These are phyloP conservation scores for Populus simonii DNA, from an alignment of 345 rosid species.

Conservation along the genomic window DNA sequence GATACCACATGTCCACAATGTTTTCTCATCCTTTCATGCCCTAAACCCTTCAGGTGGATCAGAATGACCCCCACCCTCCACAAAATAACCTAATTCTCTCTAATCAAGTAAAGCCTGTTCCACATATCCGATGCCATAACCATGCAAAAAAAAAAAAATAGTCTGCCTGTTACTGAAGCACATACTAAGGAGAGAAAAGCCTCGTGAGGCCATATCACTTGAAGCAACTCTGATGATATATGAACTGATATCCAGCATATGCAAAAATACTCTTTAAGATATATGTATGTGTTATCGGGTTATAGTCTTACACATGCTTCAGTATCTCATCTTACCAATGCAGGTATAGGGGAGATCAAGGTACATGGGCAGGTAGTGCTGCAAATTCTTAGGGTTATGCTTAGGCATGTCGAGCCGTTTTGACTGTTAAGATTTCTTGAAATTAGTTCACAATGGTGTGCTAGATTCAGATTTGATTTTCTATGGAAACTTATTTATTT, in stretches of 20 bases:
- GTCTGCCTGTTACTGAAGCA: not conserved
- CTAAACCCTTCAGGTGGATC: not conserved
- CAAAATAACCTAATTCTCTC: no score
- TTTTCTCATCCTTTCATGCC: not conserved
- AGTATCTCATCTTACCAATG: not conserved
- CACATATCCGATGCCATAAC: not conserved
- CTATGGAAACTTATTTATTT: not conserved
- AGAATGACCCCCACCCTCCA: not conserved
- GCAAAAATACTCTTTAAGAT: not conserved
- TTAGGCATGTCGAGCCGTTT: not conserved
- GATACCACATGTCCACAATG: not conserved
- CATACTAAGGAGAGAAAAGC: not conserved
- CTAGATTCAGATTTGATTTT: not conserved
- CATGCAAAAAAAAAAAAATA: not conserved
- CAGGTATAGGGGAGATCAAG: not conserved
- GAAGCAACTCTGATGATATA: not conserved
- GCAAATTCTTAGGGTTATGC: not conserved
- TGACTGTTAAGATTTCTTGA: not conserved
- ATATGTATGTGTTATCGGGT: not conserved
- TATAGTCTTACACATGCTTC: not conserved
- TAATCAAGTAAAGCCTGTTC: no score
- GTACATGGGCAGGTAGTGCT: not conserved
- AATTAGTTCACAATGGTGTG: not conserved
- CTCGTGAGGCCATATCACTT: not conserved
- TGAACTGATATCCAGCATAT: not conserved